phyloP scores from a whole-genome alignment of 805 yeast species.

The Lipomyces sp. region DNA sequence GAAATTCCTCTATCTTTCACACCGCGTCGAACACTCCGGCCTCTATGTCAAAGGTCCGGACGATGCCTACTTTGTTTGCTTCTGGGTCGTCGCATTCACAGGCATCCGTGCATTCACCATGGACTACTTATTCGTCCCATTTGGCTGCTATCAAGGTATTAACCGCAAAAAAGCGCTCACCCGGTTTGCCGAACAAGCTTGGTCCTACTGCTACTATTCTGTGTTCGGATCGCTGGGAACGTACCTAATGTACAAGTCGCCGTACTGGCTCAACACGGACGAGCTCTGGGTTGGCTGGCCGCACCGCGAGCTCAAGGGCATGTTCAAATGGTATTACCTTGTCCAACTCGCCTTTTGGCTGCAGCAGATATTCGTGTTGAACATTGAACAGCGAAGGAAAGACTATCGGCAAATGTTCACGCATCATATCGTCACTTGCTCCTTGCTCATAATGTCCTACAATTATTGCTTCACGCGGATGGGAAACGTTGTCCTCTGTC shows the following conservation, averaged over 20 bases:
- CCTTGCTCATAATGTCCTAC: conserved; percentile 72
- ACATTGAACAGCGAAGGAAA: conserved; percentile 78
- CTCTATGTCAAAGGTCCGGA: conserved; percentile 33
- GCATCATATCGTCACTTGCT: conserved; percentile 82
- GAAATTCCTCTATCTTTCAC: conserved; percentile 46
- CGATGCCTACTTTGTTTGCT: conserved; percentile 49
- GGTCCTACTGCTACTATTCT: conserved; percentile 69
- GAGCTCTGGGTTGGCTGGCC: conserved; percentile 76
- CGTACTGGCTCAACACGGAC: conserved; percentile 63
- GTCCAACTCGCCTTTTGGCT: conserved; percentile 77
- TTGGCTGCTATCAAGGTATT: conserved; percentile 55
- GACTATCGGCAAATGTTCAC: conserved; percentile 85
- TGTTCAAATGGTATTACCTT: conserved; percentile 71
- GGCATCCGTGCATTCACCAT: conserved; percentile 65
- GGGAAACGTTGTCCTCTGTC: conserved; percentile 75
- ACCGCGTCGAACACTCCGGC: conserved; percentile 42
- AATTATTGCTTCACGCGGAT: conserved; percentile 70
- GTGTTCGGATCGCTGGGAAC: conserved; percentile 62
- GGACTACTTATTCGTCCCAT: conserved; percentile 61
- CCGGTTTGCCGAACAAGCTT: conserved; percentile 86
- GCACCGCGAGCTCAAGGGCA: conserved; percentile 58
- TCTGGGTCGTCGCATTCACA: conserved; percentile 60
- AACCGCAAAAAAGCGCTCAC: conserved; percentile 56
- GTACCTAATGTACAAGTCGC: conserved; percentile 59
- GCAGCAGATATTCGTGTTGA: conserved; percentile 75